These are phyloP conservation scores for Solanum appendiculatum DNA, from an alignment of 257 asterid species.

Conservation along the genomic window DNA sequence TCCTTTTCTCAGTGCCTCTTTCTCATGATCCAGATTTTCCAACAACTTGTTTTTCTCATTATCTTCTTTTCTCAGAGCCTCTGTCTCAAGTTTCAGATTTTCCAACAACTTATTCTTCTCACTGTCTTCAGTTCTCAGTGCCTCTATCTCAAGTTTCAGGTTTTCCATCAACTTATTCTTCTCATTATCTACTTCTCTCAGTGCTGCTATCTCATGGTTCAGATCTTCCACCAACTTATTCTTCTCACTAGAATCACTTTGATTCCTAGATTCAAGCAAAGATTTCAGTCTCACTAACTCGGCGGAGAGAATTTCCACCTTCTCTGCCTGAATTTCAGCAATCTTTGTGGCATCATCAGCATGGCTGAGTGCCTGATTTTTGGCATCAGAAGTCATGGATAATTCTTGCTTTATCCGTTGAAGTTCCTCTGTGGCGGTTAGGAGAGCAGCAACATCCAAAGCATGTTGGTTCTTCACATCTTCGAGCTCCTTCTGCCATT, in stretches of 20 bases:
- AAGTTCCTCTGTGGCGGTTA: conserved; percentile 60
- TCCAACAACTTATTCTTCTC: conserved; percentile 42
- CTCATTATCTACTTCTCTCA: conserved; percentile 42
- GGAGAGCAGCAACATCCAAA: conserved; percentile 65
- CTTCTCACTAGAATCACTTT: conserved; percentile 50
- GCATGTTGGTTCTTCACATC: conserved; percentile 69
- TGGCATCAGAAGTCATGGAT: conserved; percentile 56
- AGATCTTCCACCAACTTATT: conserved; percentile 23
- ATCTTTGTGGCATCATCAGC: conserved; percentile 79
- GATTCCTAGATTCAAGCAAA: conserved; percentile 43
- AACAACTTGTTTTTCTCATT: conserved; percentile 44
- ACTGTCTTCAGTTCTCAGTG: background rate
- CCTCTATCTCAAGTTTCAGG: background rate
- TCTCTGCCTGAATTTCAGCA: conserved; percentile 69
- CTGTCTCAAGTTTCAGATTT: background rate
- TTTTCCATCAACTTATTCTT: conserved; percentile 28
- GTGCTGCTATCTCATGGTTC: conserved; percentile 36
- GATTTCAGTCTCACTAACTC: conserved; percentile 66
- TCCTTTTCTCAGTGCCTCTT: conserved; percentile 41
- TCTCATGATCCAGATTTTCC: conserved; percentile 18
- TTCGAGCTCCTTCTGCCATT: conserved; percentile 76
- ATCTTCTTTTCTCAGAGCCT: conserved; percentile 11
- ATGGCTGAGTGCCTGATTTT: conserved; percentile 68
- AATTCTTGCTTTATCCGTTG: conserved; percentile 71
- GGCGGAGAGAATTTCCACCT: conserved; percentile 61